phyloP scores from a whole-genome alignment of 2,329 filamentous ascomycete genomes.

The Cladosporium sp. region DNA sequence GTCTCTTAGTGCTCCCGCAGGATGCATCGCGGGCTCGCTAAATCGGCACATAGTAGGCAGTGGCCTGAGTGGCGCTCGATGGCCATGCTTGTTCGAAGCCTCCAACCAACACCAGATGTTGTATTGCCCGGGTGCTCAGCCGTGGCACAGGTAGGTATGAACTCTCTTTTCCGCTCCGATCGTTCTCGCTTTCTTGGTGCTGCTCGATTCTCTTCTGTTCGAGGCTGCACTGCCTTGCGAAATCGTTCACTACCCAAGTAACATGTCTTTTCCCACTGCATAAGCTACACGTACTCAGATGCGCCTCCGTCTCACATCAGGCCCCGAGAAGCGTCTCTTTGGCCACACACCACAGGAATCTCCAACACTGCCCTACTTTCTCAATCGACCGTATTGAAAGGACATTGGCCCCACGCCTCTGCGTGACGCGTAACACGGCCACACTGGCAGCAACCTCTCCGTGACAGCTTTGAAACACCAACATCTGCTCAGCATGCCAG shows the following conservation, averaged over 20 bases:
- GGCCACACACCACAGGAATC: background rate
- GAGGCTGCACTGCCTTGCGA: background rate
- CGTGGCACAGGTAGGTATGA: background rate
- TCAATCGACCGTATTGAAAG: background rate
- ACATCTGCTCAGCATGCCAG: background rate
- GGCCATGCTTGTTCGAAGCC: slow-evolving; percentile 5
- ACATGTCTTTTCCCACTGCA: background rate
- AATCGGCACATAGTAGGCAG: background rate
- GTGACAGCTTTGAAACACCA: background rate
- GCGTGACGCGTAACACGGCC: background rate
- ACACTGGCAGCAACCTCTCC: background rate
- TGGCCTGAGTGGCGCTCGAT: background rate
- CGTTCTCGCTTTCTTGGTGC: background rate
- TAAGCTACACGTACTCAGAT: background rate
- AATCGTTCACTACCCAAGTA: background rate
- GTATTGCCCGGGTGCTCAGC: slow-evolving; percentile 4
- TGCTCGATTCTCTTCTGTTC: background rate
- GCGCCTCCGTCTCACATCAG: slow-evolving; percentile 1
- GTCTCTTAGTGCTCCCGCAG: background rate
- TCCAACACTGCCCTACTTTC: background rate
- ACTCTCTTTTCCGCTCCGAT: background rate
- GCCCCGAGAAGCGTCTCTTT: background rate
- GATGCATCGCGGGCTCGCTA: background rate
- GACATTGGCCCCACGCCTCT: background rate
- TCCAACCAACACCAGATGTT: background rate